Evolutionary conservation across 169 alveolate genomes (phyloP).

Genomic region (Plasmodium gallinaceum): DNA sequence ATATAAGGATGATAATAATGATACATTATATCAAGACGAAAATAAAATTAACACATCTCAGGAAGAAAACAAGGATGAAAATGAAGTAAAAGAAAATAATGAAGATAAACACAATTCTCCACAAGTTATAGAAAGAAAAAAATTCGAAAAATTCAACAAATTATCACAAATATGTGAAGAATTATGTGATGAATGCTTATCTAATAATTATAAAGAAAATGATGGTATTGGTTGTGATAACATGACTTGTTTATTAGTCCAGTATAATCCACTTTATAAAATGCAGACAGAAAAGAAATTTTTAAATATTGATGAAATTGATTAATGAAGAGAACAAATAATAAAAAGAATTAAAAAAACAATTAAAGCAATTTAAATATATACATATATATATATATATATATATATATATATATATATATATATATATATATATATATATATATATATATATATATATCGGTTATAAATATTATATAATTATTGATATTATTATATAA

Average conservation of each 20-base stretch:
- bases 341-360: neutral
- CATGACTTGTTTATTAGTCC: conserved; percentile 94
- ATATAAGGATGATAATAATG: conserved; percentile 2
- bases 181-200: conserved; percentile 90
- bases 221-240: conserved; percentile 96
- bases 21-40: conserved; percentile 5
- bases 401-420: neutral
- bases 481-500: too few species aligned
- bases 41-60: conserved; percentile 1
- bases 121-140: conserved; percentile 78
- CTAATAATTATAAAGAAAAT: conserved; percentile 89
- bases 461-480: too few species aligned
- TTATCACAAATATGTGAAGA: conserved; percentile 90
- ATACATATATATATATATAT: neutral
- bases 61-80: conserved; percentile 11
- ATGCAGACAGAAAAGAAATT: conserved; percentile 72
- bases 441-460: too few species aligned
- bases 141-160: conserved; percentile 58
- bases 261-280: conserved; percentile 80
- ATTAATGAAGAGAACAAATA: neutral
- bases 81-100: conserved; percentile 20
- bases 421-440: neutral
- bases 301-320: conserved; percentile 61
- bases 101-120: conserved; percentile 78
- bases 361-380: neutral